Conservation (phyloP, 495 filamentous ascomycete genomes). For the Annulohypoxylon moriforme region DNA sequence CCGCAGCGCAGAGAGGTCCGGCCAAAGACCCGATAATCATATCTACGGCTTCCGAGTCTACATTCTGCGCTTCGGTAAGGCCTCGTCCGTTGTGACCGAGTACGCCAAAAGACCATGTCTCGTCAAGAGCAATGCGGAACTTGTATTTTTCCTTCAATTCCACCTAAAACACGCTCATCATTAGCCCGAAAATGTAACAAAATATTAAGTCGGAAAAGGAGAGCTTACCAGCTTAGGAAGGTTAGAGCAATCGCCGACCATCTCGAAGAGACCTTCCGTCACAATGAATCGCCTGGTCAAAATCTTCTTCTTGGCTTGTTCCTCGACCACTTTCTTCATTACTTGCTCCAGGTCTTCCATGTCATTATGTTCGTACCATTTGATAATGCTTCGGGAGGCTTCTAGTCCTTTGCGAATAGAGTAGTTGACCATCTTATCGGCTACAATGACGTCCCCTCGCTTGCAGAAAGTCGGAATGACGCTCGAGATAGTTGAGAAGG, state of each 20-base stretch:
- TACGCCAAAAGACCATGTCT: conserved; percentile 96
- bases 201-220: background rate
- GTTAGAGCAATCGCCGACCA: conserved; percentile 84
- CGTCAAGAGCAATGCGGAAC: conserved; percentile 96
- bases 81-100: conserved; percentile 91
- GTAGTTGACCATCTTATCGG: conserved; percentile 94
- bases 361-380: conserved; percentile 97
- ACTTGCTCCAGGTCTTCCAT: conserved; percentile 92
- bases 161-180: conserved; percentile 61
- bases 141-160: conserved; percentile 95
- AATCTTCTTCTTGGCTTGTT: conserved; percentile 83
- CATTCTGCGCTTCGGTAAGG: conserved; percentile 94
- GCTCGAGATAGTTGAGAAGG: conserved; percentile 92
- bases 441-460: conserved; percentile 96
- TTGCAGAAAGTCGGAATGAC: conserved; percentile 98
- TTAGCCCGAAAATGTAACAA: conserved; percentile 24
- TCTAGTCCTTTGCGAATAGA: conserved; percentile 94
- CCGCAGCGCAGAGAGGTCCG: conserved; percentile 88
- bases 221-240: conserved; percentile 81
- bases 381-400: conserved; percentile 87
- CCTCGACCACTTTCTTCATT: conserved; percentile 83
- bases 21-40: conserved; percentile 94
- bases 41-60: conserved; percentile 88
- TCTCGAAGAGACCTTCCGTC: conserved; percentile 95
- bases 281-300: conserved; percentile 95